A percentile compares a stretch with the other conserved stretches of the same genome.
These are phyloP conservation scores for Hymenoscyphus repandus DNA, from an alignment of 2,329 filamentous ascomycete species.

Conservation along the genomic window DNA sequence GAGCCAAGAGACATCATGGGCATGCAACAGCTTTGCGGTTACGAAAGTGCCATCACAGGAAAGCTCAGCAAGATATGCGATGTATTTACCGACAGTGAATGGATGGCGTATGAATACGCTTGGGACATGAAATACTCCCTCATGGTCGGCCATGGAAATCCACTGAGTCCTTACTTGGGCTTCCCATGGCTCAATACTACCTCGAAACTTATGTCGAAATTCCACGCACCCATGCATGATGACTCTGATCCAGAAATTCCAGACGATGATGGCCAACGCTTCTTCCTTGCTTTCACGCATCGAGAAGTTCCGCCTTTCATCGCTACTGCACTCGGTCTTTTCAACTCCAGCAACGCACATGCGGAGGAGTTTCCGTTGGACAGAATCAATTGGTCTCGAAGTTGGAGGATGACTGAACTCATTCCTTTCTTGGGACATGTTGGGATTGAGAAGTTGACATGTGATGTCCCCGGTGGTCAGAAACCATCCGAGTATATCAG, in stretches of 20 bases:
- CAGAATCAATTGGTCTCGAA: constrained; percentile 56
- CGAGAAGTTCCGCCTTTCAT: constrained; percentile 64
- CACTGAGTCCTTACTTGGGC: constrained; percentile 52
- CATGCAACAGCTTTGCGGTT: constrained; percentile 62
- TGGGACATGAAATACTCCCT: constrained; percentile 61
- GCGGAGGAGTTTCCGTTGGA: constrained; percentile 62
- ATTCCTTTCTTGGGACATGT: constrained; percentile 63
- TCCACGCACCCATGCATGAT: constrained; percentile 18
- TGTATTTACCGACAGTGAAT: constrained; percentile 55
- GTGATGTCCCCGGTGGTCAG: constrained; percentile 42
- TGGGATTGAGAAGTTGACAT: constrained; percentile 60
- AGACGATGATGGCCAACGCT: constrained; percentile 42
- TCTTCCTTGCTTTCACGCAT: constrained; percentile 65
- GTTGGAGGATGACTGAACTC: constrained; percentile 58
- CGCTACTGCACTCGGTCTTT: constrained; percentile 61
- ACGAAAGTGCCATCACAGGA: constrained; percentile 59
- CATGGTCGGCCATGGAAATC: constrained; percentile 60
- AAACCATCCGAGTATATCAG: constrained; percentile 43
- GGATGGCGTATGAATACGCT: constrained; percentile 62
- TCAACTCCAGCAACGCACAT: constrained; percentile 59
- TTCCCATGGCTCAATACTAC: constrained; percentile 64
- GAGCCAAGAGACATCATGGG: constrained; percentile 57
- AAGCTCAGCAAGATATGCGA: constrained; percentile 56
- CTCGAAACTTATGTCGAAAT: constrained; percentile 39
- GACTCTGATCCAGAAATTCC: constrained; percentile 7